Percentiles rank a stretch among this genome's conserved stretches.
Conservation (phyloP, 2,329 filamentous ascomycete species). For the Penicillium concentricum region DNA sequence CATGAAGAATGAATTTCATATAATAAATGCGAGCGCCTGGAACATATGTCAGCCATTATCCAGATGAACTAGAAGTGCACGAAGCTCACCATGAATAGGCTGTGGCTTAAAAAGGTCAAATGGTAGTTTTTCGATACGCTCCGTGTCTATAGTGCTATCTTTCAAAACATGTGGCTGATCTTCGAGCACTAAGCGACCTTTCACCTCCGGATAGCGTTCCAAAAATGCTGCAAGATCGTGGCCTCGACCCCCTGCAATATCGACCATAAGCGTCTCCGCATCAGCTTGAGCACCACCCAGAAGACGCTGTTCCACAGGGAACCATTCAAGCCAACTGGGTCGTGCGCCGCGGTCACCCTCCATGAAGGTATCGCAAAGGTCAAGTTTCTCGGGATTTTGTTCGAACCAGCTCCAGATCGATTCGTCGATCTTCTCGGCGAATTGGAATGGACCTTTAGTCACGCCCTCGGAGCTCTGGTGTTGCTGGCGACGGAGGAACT, state of each 20-base stretch:
- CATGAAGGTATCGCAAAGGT: conserved; percentile 26
- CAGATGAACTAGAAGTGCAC: background rate
- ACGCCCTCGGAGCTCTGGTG: conserved; percentile 11
- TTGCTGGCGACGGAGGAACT: conserved; percentile 3
- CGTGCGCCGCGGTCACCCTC: conserved; percentile 14
- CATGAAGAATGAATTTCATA: conserved; percentile 41
- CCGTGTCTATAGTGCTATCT: background rate
- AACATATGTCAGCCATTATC: background rate
- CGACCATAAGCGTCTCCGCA: conserved; percentile 17
- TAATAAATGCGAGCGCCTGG: conserved; percentile 39
- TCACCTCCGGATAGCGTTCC: conserved; percentile 1
- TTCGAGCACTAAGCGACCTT: conserved; percentile 14
- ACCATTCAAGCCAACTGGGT: conserved; percentile 23
- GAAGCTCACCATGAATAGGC: conserved; percentile 10
- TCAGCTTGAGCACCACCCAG: conserved; percentile 10
- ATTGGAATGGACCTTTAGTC: conserved; percentile 20
- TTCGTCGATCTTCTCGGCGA: conserved; percentile 11
- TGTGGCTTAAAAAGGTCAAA: conserved; percentile 14
- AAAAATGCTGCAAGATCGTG: conserved; percentile 13
- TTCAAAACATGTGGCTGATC: conserved; percentile 15
- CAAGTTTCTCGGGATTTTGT: conserved; percentile 7
- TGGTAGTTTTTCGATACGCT: background rate
- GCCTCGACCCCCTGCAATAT: conserved; percentile 19
- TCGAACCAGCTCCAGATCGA: conserved; percentile 17
- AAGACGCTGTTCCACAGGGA: conserved; percentile 22